Evolutionary conservation across 768 basidiomycete species (phyloP).

Genomic region (Brasilioporus rufonigricans): DNA sequence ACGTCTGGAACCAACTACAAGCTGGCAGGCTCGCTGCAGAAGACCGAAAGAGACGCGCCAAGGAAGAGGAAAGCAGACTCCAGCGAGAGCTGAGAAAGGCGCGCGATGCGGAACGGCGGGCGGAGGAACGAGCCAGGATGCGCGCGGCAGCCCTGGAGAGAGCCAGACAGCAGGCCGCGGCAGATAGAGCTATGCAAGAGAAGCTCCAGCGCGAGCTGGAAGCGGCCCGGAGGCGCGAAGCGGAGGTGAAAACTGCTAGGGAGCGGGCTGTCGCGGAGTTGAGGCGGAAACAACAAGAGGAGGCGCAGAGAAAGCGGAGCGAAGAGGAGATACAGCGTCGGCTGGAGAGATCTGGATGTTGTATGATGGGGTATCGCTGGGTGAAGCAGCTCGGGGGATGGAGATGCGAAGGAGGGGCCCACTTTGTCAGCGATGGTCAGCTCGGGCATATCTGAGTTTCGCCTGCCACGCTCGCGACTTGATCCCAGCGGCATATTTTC

Average conservation of each 20-base stretch:
- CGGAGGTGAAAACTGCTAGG: constrained; percentile 21
- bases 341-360: constrained; percentile 48
- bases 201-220: constrained; percentile 27
- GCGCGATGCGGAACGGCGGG: constrained; percentile 17
- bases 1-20: constrained; percentile 50
- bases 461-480: too few species aligned
- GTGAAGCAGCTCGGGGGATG: constrained; percentile 40
- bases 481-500: not conserved
- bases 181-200: constrained; percentile 19
- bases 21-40: constrained; percentile 30
- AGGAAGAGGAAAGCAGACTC: constrained; percentile 16
- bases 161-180: constrained; percentile 17
- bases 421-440: constrained; percentile 35
- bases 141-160: constrained; percentile 19
- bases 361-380: constrained; percentile 47
- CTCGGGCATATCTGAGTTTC: constrained; percentile 17
- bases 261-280: constrained; percentile 25
- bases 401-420: constrained; percentile 46
- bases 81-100: constrained; percentile 18
- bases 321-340: constrained; percentile 37
- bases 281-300: constrained; percentile 35
- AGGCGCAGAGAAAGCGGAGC: constrained; percentile 27
- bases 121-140: constrained; percentile 24
- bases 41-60: constrained; percentile 16
- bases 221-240: constrained; percentile 22